Conservation (phyloP, 2,329 filamentous ascomycete genomes). For the Verticillium isaacii region DNA sequence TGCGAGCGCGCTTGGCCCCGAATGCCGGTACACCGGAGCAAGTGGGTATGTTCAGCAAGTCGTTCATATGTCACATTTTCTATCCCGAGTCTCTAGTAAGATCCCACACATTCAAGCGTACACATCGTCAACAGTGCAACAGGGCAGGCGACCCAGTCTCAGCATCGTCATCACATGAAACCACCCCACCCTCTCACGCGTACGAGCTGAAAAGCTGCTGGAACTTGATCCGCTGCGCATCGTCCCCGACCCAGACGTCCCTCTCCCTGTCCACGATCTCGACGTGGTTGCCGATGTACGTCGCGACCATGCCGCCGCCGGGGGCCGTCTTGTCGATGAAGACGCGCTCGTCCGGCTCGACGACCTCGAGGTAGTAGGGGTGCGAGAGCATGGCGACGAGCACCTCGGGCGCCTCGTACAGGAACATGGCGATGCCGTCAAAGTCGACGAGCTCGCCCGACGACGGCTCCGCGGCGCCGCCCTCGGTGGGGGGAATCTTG, state of each 20-base stretch:
- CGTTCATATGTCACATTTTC: no score
- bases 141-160: background rate
- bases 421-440: conserved; percentile 24
- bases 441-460: conserved; percentile 19
- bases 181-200: background rate
- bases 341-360: conserved; percentile 22
- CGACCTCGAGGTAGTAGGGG: conserved; percentile 21
- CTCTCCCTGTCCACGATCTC: conserved; percentile 16
- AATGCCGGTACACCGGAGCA: no score
- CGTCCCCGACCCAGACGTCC: conserved; percentile 19
- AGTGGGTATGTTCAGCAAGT: no score
- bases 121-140: no score
- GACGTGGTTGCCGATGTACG: conserved; percentile 16
- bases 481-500: conserved; percentile 17
- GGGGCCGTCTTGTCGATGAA: conserved; percentile 23
- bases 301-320: conserved; percentile 21
- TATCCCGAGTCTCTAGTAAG: no score
- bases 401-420: conserved; percentile 17
- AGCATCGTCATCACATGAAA: background rate
- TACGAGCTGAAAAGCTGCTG: conserved; percentile 17
- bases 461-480: conserved; percentile 9
- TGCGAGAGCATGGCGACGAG: conserved; percentile 19
- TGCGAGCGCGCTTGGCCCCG: no score
- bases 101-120: no score
- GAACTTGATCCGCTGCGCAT: conserved; percentile 11